Evolutionary conservation across 2,329 filamentous ascomycete genomes (phyloP), one percentile per base, ranked within the genome.

Genomic region (Colletotrichum orbiculare): DNA sequence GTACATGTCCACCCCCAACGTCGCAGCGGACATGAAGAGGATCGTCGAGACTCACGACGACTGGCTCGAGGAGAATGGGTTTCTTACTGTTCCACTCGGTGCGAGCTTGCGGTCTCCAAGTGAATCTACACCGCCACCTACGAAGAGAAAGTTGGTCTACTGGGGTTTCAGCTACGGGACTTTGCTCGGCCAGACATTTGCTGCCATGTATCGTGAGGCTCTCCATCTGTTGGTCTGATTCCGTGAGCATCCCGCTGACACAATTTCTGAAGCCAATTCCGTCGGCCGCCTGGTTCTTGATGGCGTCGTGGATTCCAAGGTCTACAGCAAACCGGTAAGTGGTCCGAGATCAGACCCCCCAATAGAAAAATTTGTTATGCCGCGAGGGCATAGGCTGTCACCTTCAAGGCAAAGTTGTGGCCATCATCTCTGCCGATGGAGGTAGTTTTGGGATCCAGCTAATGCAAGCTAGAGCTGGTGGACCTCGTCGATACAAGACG

Each of bases 121-220:
- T 34, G 55, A 53, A 15, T 39, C 41, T 43, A 39, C 49, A 13
- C 60, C 60, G 4, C 52, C 50, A 17, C 54, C 64, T 11, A 67
- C 60, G 38, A 66, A 60, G 45, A 69, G 71, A 2, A 72, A 73
- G 55, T 55, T 75, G 25, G 69, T 73, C 1, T 79, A 77, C 61
- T 78, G 75, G 73, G 78, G 78, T 1, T 75, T 78, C 52, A 77
- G 73, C 43, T 80, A 80, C 60, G 77, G 77, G 34, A 76, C 74
- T 5, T 69, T 76, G 8, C 67, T 80, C 1, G 78, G 79, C 8
- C 69, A 69, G 15, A 76, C 73, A 7, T 78, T 78, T 53, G 77
- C 77, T 6, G 68, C 71, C 45, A 79, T 79, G 76, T 78, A 77
- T 64, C 78, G 60, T 66, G 55, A 8, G 63, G 37, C 49, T 35